Evolutionary conservation across 2,329 filamentous ascomycete genomes (phyloP), one percentile per base, ranked within the genome.

Genomic region (Fusarium oligoseptatum): DNA sequence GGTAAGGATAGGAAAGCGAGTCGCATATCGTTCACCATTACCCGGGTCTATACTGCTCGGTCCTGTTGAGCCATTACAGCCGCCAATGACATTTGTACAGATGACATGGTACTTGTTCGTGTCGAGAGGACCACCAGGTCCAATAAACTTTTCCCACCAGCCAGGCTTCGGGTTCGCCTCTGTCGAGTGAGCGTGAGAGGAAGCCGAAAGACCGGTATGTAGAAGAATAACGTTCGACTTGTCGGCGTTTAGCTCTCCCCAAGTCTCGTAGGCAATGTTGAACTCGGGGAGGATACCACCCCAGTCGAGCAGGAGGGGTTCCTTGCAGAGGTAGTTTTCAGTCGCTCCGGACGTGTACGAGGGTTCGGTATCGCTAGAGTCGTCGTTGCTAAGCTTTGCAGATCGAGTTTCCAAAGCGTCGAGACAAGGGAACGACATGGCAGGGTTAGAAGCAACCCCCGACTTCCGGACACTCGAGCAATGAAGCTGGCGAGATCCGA

Each of bases 141-240:
- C 97, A 79, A 99, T 98, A 82, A 99, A 99, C 83, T 93, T 96
- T 84, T 99, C 97, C 97, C 97, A 99, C 97, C 97, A 99, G 4
- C 97, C 97, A 0, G 95, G 93, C 82, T 95, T 93, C 0, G 94
- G 90, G 82, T 99, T 99, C 11, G 88, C 86, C 62, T 90, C 88
- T n/a, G 96, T 98, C 67, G 95, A 98, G 80, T 95, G 95, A 2
- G 97, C 97, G 84, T 99, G 97, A 67, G 95, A 98, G 8, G 95
- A 98, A n/a, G 97, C 97, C 1, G 95, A 98, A 6, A 99, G 88
- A 10, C 97, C 97, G 0, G 97, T 99, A 82, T 98, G 95, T 3
- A 99, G 85, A 10, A 99, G 88, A 71, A 99, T 97, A 5, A 92
- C 95, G 82, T 99, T 99, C 80, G 91, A 94, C 83, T 90, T 93